Percentiles rank a stretch among this genome's conserved stretches.
These are phyloP conservation scores for Leccinum incarnatum DNA, from an alignment of 768 basidiomycete genomes.

Conservation along the genomic window DNA sequence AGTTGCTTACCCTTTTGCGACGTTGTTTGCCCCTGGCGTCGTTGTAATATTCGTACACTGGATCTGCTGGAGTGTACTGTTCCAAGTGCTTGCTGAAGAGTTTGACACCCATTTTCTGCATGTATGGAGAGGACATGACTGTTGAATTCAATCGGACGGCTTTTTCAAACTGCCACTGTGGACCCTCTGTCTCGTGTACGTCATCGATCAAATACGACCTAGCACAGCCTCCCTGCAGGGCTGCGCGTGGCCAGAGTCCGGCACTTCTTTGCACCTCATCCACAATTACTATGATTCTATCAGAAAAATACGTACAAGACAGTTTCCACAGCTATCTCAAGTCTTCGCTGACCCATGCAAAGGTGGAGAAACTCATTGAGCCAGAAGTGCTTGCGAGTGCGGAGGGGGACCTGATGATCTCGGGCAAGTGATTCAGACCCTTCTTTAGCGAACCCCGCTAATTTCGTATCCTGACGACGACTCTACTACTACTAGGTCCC, in stretches of 20 bases:
- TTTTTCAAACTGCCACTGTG: background rate
- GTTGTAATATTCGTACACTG: conserved; percentile 53
- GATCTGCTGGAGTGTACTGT: conserved; percentile 69
- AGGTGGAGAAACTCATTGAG: conserved; percentile 70
- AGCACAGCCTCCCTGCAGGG: conserved; percentile 3
- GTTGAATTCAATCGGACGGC: background rate
- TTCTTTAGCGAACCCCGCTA: background rate
- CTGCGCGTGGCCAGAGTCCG: background rate
- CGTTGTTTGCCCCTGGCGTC: conserved; percentile 30
- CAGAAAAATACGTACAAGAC: conserved; percentile 69
- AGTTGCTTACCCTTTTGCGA: conserved; percentile 34
- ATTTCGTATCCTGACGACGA: background rate
- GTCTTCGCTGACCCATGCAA: conserved; percentile 75
- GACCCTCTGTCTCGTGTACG: conserved; percentile 8
- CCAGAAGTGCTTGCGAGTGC: conserved; percentile 72
- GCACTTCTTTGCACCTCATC: background rate
- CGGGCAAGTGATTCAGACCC: conserved; percentile 46
- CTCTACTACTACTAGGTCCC: conserved; percentile 49
- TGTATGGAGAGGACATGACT: conserved; percentile 24
- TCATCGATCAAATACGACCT: background rate
- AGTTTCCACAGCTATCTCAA: conserved; percentile 82
- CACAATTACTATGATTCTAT: conserved; percentile 33
- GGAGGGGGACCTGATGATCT: conserved; percentile 83
- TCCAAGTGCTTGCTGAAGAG: conserved; percentile 65
- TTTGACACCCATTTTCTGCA: conserved; percentile 49